Evolutionary conservation across 1,139 yeast species (phyloP).

Genomic region (Protomyces arabidopsidicola): DNA sequence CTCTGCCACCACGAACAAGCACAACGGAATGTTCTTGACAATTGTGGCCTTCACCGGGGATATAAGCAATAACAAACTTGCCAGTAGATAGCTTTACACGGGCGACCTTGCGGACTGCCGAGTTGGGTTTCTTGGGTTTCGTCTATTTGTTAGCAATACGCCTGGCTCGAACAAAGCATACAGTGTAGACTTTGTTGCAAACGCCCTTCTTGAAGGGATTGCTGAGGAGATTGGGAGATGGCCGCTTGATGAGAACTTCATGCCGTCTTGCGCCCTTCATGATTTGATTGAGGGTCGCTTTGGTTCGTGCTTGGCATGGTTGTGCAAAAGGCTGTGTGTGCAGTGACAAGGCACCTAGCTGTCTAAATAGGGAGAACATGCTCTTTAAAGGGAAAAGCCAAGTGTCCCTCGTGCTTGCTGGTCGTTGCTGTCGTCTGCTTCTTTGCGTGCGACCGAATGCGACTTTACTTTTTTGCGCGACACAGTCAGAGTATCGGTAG

Average conservation of each 20-base stretch:
- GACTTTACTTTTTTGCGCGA: not conserved
- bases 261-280: constrained; percentile 32
- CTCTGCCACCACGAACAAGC: constrained; percentile 92
- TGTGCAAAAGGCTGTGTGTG: not conserved
- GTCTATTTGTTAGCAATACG: not conserved
- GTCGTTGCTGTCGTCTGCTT: not conserved
- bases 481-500: not conserved
- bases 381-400: not conserved
- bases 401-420: not conserved
- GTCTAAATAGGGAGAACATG: not conserved
- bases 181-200: constrained; percentile 30
- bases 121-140: constrained; percentile 96
- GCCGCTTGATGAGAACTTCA: constrained; percentile 9
- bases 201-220: constrained; percentile 30
- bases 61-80: constrained; percentile 80
- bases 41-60: constrained; percentile 98
- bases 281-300: constrained; percentile 34
- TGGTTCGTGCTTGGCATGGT: constrained; percentile 8
- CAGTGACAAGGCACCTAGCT: not conserved
- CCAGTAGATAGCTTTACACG: constrained; percentile 93
- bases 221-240: constrained; percentile 28
- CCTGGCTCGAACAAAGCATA: not conserved
- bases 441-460: not conserved
- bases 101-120: constrained; percentile 95
- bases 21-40: constrained; percentile 83